phyloP scores from a whole-genome alignment of 441 rosid genomes.

The Pelargonium fulgidum region DNA sequence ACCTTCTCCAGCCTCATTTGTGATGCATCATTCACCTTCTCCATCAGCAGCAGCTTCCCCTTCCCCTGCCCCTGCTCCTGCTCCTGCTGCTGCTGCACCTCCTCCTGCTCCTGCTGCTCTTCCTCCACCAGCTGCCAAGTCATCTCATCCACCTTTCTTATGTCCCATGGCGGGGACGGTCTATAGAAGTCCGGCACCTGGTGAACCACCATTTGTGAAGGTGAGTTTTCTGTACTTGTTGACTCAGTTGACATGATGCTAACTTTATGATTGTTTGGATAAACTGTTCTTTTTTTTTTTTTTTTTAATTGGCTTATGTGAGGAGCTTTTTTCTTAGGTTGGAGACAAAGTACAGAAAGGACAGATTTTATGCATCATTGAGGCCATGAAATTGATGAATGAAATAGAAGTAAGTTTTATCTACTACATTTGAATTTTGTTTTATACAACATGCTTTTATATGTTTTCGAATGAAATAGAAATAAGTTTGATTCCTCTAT shows the following conservation, averaged over 20 bases:
- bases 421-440: no score
- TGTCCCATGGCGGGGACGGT: conserved; percentile 91
- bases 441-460: no score
- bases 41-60: conserved; percentile 32
- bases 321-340: conserved; percentile 36
- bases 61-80: conserved; percentile 29
- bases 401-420: conserved; percentile 79
- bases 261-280: conserved; percentile 5
- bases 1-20: conserved; percentile 28
- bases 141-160: conserved; percentile 65
- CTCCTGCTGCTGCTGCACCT: conserved; percentile 30
- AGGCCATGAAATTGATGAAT: conserved; percentile 92
- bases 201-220: conserved; percentile 79
- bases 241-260: background rate
- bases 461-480: no score
- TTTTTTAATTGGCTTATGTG: conserved; percentile 17
- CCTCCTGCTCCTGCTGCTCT: conserved; percentile 30
- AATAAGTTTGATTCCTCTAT: no score
- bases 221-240: conserved; percentile 28
- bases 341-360: conserved; percentile 94
- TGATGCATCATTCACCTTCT: conserved; percentile 46
- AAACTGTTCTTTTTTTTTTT: conserved; percentile 7
- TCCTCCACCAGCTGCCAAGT: conserved; percentile 37
- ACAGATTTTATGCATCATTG: conserved; percentile 73
- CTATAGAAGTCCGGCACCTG: conserved; percentile 70